These are phyloP conservation scores for Sarocladium brachiariae DNA, from an alignment of 2,329 filamentous ascomycete species.

Conservation along the genomic window DNA sequence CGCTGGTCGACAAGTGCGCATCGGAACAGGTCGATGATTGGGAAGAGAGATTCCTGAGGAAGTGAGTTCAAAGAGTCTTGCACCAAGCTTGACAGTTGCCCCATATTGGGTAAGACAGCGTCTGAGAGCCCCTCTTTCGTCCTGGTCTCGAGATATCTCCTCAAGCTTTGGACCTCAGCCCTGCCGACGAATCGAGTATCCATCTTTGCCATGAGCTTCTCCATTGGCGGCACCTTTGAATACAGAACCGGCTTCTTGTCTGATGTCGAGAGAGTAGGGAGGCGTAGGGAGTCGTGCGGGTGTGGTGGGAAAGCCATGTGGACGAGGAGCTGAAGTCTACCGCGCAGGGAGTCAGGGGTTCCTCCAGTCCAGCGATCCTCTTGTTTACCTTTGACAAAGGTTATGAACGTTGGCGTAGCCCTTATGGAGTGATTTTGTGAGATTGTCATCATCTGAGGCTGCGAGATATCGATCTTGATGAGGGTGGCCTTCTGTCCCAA, in stretches of 20 bases:
- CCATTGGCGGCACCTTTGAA: conserved; percentile 71
- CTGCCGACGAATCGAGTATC: conserved; percentile 50
- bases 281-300: conserved; percentile 61
- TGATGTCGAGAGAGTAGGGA: conserved; percentile 62
- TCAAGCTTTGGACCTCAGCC: conserved; percentile 55
- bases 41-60: conserved; percentile 62
- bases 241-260: conserved; percentile 64
- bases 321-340: conserved; percentile 66
- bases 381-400: conserved; percentile 69
- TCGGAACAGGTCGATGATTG: conserved; percentile 78
- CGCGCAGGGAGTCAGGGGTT: conserved; percentile 58
- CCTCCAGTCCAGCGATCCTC: conserved; percentile 77
- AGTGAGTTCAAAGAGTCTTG: conserved; percentile 47
- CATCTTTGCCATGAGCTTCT: conserved; percentile 76
- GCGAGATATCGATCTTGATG: conserved; percentile 75
- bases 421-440: conserved; percentile 59
- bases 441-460: conserved; percentile 56
- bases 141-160: conserved; percentile 63
- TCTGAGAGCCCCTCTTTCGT: conserved; percentile 52
- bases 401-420: conserved; percentile 84
- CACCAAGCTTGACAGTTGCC: conserved; percentile 56
- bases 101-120: conserved; percentile 64
- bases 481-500: conserved; percentile 60
- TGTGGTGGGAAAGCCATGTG: conserved; percentile 71
- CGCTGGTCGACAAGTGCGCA: conserved; percentile 70